These are phyloP conservation scores for Trametes hirsuta DNA, from an alignment of 1,284 basidiomycete species.

Conservation along the genomic window DNA sequence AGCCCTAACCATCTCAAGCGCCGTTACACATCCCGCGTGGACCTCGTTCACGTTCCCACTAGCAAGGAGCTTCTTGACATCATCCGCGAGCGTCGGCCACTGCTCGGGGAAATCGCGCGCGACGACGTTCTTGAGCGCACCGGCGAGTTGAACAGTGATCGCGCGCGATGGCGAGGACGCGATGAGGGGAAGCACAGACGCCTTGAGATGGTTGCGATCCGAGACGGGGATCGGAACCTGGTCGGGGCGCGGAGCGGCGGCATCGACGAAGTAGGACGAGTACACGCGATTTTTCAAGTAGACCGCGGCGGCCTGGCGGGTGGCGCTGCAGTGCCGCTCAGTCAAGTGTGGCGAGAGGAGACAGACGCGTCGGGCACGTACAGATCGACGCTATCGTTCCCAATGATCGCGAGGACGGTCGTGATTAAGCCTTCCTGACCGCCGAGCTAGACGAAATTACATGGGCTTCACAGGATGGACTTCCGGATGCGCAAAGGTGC, in stretches of 20 bases:
- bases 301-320: constrained; percentile 78
- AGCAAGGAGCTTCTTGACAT: constrained; percentile 63
- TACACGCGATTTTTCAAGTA: constrained; percentile 87
- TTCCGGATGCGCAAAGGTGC: constrained; percentile 11
- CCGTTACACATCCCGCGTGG: constrained; percentile 76
- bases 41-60: constrained; percentile 72
- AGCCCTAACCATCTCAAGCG: constrained; percentile 75
- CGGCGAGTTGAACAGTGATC: constrained; percentile 76
- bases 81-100: constrained; percentile 69
- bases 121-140: constrained; percentile 71
- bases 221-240: constrained; percentile 60
- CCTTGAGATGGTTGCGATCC: constrained; percentile 72
- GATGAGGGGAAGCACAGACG: constrained; percentile 68
- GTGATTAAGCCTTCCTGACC: constrained; percentile 79
- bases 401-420: constrained; percentile 81
- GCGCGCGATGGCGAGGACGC: constrained; percentile 65
- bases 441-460: constrained; percentile 53
- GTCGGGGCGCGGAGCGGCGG: constrained; percentile 52
- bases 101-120: constrained; percentile 74
- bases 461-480: not conserved
- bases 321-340: constrained; percentile 50
- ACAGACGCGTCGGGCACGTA: constrained; percentile 56
- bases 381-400: constrained; percentile 74
- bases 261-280: constrained; percentile 58
- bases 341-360: constrained; percentile 6